These are phyloP conservation scores for Scedosporium minutisporum DNA, from an alignment of 2,329 filamentous ascomycete genomes.

Conservation along the genomic window DNA sequence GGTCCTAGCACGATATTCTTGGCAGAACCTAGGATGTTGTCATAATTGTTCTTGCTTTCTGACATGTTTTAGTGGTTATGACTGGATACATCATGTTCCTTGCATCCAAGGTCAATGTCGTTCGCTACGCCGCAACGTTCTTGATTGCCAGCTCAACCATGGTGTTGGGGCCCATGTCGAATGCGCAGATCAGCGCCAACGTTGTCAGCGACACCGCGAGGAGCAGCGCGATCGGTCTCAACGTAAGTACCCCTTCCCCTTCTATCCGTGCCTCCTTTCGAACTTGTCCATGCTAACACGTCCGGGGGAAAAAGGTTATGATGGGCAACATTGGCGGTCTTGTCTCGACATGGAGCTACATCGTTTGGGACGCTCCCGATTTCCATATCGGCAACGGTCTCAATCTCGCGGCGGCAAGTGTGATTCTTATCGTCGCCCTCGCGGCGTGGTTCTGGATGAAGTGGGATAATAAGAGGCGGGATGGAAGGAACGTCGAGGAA, in stretches of 20 bases:
- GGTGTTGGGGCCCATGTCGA: constrained; percentile 52
- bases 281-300: background rate
- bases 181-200: constrained; percentile 57
- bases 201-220: constrained; percentile 60
- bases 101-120: constrained; percentile 34
- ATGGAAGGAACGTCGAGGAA: constrained; percentile 18
- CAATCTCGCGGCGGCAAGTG: constrained; percentile 49
- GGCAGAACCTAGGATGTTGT: background rate
- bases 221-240: constrained; percentile 49
- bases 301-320: constrained; percentile 47
- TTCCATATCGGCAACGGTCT: constrained; percentile 64
- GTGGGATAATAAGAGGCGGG: constrained; percentile 41
- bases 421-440: constrained; percentile 39
- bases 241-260: constrained; percentile 32
- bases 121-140: constrained; percentile 60
- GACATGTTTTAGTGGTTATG: constrained; percentile 26
- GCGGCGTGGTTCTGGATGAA: constrained; percentile 49
- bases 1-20: no score
- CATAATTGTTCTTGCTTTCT: constrained; percentile 26
- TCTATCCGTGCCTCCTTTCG: background rate
- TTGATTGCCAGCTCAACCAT: constrained; percentile 55
- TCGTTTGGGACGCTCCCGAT: constrained; percentile 53
- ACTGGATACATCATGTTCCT: constrained; percentile 61
- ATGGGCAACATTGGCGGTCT: constrained; percentile 63
- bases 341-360: constrained; percentile 55